Percentiles rank a stretch among this genome's conserved stretches.
These are phyloP conservation scores for Saccharum spontaneum DNA, from an alignment of 176 grass and related monocot species.

Conservation along the genomic window DNA sequence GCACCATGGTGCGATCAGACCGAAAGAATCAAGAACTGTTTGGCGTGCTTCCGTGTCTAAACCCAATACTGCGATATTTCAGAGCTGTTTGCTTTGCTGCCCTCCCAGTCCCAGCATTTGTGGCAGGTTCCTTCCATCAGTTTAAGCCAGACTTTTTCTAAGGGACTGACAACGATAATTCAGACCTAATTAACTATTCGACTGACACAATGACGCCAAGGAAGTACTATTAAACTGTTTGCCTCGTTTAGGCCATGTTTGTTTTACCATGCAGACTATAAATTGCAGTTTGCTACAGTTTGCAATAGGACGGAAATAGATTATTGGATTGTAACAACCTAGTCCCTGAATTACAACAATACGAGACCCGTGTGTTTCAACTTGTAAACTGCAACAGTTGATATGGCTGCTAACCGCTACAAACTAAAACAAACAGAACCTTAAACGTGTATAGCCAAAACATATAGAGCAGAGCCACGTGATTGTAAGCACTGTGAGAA, in stretches of 20 bases:
- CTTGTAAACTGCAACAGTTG: background rate
- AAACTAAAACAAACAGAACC: background rate
- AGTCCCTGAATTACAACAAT: background rate
- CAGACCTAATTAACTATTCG: constrained; percentile 16
- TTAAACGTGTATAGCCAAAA: background rate
- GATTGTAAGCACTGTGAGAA: background rate
- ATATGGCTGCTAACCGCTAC: background rate
- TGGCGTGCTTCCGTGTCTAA: background rate
- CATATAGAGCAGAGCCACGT: background rate
- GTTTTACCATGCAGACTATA: background rate
- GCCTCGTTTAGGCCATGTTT: background rate
- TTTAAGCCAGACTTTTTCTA: constrained; percentile 26
- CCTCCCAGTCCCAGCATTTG: background rate
- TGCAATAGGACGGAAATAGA: background rate
- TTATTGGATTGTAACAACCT: background rate
- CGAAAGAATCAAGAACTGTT: background rate
- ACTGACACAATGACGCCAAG: background rate
- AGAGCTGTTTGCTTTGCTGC: background rate
- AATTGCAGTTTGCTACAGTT: background rate
- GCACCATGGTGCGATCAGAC: too few species aligned
- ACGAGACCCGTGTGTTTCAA: background rate
- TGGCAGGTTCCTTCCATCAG: constrained; percentile 27
- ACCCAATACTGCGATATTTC: background rate
- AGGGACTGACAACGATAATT: background rate
- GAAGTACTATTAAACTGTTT: background rate